Evolutionary conservation across 495 filamentous ascomycete species (phyloP).

Genomic region (Aspergillus nidulans): DNA sequence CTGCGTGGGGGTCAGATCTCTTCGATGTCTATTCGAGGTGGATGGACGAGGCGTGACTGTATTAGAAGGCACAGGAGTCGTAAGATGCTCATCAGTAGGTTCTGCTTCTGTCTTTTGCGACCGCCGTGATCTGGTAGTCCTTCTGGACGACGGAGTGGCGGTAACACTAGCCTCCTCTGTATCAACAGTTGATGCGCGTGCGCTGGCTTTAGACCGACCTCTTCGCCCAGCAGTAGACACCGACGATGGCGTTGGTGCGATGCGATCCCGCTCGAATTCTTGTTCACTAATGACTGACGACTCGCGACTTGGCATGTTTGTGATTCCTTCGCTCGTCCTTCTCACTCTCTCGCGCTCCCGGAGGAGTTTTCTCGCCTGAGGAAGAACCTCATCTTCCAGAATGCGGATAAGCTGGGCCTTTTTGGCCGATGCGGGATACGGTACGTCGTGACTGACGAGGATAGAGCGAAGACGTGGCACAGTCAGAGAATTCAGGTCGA

Average conservation of each 20-base stretch:
- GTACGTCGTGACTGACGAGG: constrained; percentile 77
- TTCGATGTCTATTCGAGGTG: constrained; percentile 48
- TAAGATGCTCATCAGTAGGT: constrained; percentile 32
- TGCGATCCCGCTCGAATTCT: constrained; percentile 30
- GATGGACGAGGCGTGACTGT: constrained; percentile 36
- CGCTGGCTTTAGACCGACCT: constrained; percentile 37
- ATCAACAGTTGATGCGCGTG: constrained; percentile 33
- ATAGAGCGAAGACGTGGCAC: constrained; percentile 84
- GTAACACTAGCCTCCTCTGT: constrained; percentile 29
- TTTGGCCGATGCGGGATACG: constrained; percentile 81
- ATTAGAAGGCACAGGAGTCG: constrained; percentile 31
- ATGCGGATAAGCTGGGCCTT: constrained; percentile 82
- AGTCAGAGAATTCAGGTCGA: constrained; percentile 78
- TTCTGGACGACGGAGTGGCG: constrained; percentile 32
- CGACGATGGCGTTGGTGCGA: constrained; percentile 39
- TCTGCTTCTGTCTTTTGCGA: constrained; percentile 50
- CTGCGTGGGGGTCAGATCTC: constrained; percentile 49
- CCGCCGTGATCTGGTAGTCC: constrained; percentile 41
- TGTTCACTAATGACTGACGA: constrained; percentile 44
- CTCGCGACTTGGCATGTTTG: constrained; percentile 63
- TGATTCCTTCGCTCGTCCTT: constrained; percentile 79
- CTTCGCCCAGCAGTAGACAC: constrained; percentile 38
- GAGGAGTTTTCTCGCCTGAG: constrained; percentile 70
- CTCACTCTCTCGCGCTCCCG: constrained; percentile 69
- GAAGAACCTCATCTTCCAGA: constrained; percentile 73